Evolutionary conservation across 495 filamentous ascomycete species (phyloP), one percentile per base, ranked within the genome.

Genomic region (Friedmanniomyces simplex): DNA sequence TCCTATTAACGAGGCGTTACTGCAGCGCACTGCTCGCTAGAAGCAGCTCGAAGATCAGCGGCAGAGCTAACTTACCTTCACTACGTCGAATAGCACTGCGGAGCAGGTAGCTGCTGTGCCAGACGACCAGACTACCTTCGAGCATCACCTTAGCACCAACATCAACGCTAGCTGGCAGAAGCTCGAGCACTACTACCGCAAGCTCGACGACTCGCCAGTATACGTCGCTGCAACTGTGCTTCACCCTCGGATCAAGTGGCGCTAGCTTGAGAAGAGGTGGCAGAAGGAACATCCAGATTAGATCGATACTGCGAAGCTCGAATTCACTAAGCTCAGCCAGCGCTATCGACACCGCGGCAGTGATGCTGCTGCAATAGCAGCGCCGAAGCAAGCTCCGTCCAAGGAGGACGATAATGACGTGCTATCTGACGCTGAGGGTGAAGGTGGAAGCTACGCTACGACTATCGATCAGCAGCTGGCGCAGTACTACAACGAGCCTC

Each of bases 111-210:
- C 42, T 24, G 42, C 42, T 3, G 7, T 46, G 13, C 42, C 42
- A 14, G 22, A 14, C 13, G 13, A 7, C 13, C 22, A 18, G n/a
- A 25, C 22, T 8, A 50, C 18, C 47, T 25, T 6, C 16, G 21
- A 55, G 42, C 30, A 55, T 45, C 55, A 57, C 55, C 52, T 57
- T 30, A 13, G 11, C 6, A 41, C 32, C n/a, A 28, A 30, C 26
- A 55, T 57, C 21, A 52, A 57, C 16, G 51, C 28, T 37, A 47
- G n/a, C 55, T 57, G 55, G 48, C 24, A 50, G 28, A 52, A 52
- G 55, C 21, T 52, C 7, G 34, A 57, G 10, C 6, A 52, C 47
- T 57, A 57, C 32, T 57, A 57, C 46, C 7, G 11, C n/a, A 21
- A 32, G 3, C 26, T 43, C 37, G 55, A 57, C 32, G 34, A 57